A percentile compares a stretch with the other conserved stretches of the same genome.
Conservation (phyloP, 331 rosid genomes). For the Phaseolus coccineus region DNA sequence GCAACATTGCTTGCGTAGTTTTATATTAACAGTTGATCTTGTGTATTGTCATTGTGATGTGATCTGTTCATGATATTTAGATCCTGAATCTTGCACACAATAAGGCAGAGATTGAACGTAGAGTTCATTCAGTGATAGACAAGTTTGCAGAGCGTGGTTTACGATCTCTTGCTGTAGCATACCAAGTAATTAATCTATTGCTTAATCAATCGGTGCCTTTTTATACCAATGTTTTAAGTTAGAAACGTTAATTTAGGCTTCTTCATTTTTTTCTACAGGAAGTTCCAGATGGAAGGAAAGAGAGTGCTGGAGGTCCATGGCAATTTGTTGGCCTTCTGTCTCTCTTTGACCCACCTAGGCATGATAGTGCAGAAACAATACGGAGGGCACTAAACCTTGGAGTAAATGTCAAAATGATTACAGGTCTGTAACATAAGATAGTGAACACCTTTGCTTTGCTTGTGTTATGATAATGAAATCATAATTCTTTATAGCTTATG, state of each 20-base stretch:
- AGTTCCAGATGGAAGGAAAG: constrained; percentile 94
- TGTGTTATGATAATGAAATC: constrained; percentile 24
- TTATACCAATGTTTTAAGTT: not conserved
- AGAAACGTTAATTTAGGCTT: constrained; percentile 5
- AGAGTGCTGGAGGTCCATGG: constrained; percentile 97
- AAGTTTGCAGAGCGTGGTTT: constrained; percentile 98
- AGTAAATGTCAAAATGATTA: constrained; percentile 97
- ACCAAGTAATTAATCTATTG: constrained; percentile 68
- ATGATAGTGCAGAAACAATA: constrained; percentile 99
- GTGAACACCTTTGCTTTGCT: constrained; percentile 31
- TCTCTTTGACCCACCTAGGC: constrained; percentile 98
- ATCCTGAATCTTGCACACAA: constrained; percentile 94
- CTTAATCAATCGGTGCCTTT: constrained; percentile 13
- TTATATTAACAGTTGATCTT: constrained; percentile 15
- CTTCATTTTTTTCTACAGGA: constrained; percentile 64
- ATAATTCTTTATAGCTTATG: not conserved
- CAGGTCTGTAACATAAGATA: constrained; percentile 58
- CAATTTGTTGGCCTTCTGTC: constrained; percentile 97
- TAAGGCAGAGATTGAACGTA: constrained; percentile 84
- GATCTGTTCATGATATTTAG: constrained; percentile 53
- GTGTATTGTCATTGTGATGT: constrained; percentile 39
- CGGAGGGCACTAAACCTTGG: constrained; percentile 97
- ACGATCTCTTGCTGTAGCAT: constrained; percentile 96
- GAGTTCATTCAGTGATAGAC: constrained; percentile 95
- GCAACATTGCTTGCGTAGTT: not conserved